Evolutionary conservation across 2,329 filamentous ascomycete species (phyloP).

Genomic region (Trichoderma afroharzianum): DNA sequence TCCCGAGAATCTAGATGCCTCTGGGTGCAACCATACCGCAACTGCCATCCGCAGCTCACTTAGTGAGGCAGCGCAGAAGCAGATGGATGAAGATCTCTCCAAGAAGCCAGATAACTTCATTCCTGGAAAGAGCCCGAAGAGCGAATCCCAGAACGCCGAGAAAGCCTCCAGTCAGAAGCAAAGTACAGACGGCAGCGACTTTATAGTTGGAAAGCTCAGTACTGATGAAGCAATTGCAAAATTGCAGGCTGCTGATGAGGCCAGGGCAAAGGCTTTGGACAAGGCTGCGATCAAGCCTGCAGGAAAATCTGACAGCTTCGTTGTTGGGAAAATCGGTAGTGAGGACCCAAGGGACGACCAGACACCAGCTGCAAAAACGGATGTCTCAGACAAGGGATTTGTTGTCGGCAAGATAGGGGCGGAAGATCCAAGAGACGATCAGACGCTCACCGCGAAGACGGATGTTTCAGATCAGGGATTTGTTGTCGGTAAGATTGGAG

Average conservation of each 20-base stretch:
- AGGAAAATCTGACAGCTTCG: neutral
- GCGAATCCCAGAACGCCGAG: neutral
- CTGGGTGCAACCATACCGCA: slow-evolving; percentile 66
- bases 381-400: neutral
- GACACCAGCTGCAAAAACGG: neutral
- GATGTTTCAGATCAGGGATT: too few relatives aligned
- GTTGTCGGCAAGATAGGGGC: slow-evolving; percentile 3
- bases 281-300: neutral
- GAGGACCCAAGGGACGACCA: neutral
- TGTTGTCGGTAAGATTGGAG: too few relatives aligned
- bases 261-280: neutral
- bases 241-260: neutral
- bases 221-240: neutral
- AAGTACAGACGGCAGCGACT: slow-evolving; percentile 4
- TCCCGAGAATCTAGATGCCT: slow-evolving; percentile 72
- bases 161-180: neutral
- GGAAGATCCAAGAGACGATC: too few relatives aligned
- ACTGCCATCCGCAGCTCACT: slow-evolving; percentile 28
- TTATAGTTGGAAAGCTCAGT: slow-evolving; percentile 3
- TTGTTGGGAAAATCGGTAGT: slow-evolving; percentile 1
- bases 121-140: neutral
- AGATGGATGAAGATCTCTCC: slow-evolving; percentile 31
- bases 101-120: slow-evolving; percentile 29
- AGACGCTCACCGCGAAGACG: too few relatives aligned
- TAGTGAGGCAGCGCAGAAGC: slow-evolving; percentile 35